Conservation (phyloP, 2,329 filamentous ascomycete species). For the Shiraia bambusicola region DNA sequence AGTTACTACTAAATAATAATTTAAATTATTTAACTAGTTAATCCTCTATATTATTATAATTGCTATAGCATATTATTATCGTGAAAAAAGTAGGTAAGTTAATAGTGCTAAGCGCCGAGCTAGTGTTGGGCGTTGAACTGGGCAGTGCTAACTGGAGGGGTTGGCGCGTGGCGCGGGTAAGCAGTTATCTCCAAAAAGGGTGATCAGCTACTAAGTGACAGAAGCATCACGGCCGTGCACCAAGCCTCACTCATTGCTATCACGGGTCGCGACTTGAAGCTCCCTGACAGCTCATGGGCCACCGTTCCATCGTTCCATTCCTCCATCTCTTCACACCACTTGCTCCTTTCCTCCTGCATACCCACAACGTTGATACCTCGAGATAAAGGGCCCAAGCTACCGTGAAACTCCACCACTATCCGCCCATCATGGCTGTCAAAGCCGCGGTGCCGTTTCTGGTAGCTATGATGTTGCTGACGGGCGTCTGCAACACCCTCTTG, state of each 20-base stretch:
- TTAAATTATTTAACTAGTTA: too few species aligned
- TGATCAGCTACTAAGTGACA: neutral
- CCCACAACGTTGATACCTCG: neutral
- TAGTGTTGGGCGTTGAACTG: too few species aligned
- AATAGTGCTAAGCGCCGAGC: too few species aligned
- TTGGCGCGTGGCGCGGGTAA: too few species aligned
- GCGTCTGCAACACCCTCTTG: constrained; percentile 93
- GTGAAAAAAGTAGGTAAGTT: too few species aligned
- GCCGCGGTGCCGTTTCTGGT: constrained; percentile 80
- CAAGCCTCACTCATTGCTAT: constrained; percentile 36
- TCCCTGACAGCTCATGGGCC: constrained; percentile 14
- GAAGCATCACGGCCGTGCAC: constrained; percentile 7
- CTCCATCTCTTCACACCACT: constrained; percentile 6
- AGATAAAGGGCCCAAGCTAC: constrained; percentile 1
- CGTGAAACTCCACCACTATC: constrained; percentile 11
- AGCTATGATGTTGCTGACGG: constrained; percentile 93
- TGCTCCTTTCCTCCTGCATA: constrained; percentile 17
- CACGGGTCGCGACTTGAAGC: constrained; percentile 28
- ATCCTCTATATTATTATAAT: too few species aligned
- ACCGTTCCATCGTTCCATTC: constrained; percentile 1
- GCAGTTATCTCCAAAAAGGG: too few species aligned
- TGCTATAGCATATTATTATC: too few species aligned
- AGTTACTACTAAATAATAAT: too few species aligned
- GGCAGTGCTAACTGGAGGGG: too few species aligned
- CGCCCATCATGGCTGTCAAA: constrained; percentile 64